Evolutionary conservation across 257 asterid genomes (phyloP).

Genomic region (Penstemon newberryi): DNA sequence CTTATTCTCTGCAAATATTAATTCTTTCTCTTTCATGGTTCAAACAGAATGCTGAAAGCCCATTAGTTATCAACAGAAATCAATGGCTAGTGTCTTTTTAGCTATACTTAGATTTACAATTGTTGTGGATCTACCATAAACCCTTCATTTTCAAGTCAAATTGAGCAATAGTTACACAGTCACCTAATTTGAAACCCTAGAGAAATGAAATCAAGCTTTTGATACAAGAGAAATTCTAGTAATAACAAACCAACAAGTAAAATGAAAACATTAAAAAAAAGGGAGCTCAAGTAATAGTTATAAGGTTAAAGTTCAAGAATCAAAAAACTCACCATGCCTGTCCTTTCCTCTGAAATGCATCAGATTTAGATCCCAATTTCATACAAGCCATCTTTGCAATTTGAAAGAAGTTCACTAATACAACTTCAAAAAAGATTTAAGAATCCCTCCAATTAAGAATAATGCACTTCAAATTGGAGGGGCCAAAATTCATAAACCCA

Average conservation of each 20-base stretch:
- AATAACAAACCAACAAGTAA: neutral
- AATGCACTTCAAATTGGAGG: conserved; percentile 21
- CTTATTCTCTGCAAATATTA: no score
- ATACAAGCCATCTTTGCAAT: conserved; percentile 75
- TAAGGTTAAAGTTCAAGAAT: conserved; percentile 16
- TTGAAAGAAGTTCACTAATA: conserved; percentile 16
- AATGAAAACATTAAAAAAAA: neutral
- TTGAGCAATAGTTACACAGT: neutral
- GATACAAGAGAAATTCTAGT: neutral
- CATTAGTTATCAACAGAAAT: no score
- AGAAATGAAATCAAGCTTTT: neutral
- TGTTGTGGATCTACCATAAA: neutral
- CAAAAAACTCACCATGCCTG: conserved; percentile 70
- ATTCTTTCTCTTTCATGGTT: no score
- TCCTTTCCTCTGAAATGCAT: conserved; percentile 89
- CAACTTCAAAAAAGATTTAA: conserved; percentile 6
- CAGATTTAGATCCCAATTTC: conserved; percentile 95
- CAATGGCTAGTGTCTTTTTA: no score
- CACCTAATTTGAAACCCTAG: neutral
- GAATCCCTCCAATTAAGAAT: conserved; percentile 18
- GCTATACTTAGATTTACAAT: no score
- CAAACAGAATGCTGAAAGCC: no score
- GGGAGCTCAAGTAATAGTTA: neutral
- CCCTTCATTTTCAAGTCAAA: neutral
- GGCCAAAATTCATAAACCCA: conserved; percentile 23